Percentiles rank a stretch among this genome's conserved stretches.
Evolutionary conservation across 768 basidiomycete species (phyloP).

Genomic region (Suillus weaverae): DNA sequence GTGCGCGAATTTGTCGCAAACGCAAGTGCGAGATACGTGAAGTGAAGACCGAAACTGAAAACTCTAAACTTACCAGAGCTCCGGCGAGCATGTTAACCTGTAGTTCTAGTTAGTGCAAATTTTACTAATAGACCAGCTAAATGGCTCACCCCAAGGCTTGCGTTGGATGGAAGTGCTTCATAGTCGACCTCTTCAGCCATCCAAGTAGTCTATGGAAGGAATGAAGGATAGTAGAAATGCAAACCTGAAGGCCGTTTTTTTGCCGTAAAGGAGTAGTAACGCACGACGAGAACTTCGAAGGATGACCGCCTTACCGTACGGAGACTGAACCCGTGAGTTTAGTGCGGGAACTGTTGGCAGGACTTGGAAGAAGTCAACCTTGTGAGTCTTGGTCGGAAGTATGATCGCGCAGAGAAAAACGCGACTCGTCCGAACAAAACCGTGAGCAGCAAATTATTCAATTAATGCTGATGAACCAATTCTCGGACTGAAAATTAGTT

Average conservation of each 20-base stretch:
- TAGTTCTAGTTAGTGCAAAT: constrained; percentile 16
- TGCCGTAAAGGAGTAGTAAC: constrained; percentile 3
- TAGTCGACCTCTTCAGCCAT: constrained; percentile 57
- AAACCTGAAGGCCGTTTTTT: constrained; percentile 11
- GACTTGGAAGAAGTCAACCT: background rate
- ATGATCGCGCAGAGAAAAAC: background rate
- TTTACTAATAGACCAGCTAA: constrained; percentile 12
- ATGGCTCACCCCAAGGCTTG: constrained; percentile 64
- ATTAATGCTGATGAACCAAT: background rate
- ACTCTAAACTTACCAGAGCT: constrained; percentile 68
- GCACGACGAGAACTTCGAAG: background rate
- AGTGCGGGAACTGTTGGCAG: background rate
- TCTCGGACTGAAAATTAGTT: background rate
- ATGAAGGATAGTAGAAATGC: background rate
- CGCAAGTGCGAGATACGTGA: background rate
- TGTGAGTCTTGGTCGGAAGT: constrained; percentile 2
- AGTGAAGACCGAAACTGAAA: background rate
- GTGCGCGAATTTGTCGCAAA: background rate
- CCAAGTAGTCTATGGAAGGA: constrained; percentile 14
- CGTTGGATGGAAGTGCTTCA: constrained; percentile 71
- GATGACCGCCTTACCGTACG: background rate
- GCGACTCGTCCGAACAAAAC: constrained; percentile 1
- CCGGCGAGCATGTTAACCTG: constrained; percentile 98
- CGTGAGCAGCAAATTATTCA: background rate
- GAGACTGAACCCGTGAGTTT: background rate